These are phyloP conservation scores for Fusarium subglutinans DNA, from an alignment of 2,329 filamentous ascomycete genomes.

Conservation along the genomic window DNA sequence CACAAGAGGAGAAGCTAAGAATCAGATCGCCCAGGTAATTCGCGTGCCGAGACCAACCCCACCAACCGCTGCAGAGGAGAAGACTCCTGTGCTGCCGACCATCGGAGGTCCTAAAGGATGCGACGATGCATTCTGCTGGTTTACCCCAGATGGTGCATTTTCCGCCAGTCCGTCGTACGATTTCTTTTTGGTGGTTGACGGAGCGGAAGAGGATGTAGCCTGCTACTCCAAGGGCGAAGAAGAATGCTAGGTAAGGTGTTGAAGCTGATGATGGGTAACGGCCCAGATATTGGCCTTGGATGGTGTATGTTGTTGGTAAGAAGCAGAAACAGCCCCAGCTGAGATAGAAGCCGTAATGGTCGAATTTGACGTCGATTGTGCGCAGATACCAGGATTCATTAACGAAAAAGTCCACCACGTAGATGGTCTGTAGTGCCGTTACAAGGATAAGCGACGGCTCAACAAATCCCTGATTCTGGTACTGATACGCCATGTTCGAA, in stretches of 20 bases:
- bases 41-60: conserved; percentile 44
- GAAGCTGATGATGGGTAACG: conserved; percentile 49
- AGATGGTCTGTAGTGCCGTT: conserved; percentile 54
- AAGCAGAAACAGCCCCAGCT: conserved; percentile 57
- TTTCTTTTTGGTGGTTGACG: conserved; percentile 57
- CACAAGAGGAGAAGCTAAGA: conserved; percentile 52
- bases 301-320: conserved; percentile 57
- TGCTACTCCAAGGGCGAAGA: conserved; percentile 29
- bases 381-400: conserved; percentile 61
- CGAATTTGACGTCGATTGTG: conserved; percentile 56
- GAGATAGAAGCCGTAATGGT: conserved; percentile 57
- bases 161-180: conserved; percentile 51
- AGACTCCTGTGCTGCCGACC: conserved; percentile 50
- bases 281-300: conserved; percentile 58
- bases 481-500: conserved; percentile 50
- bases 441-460: conserved; percentile 51
- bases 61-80: conserved; percentile 44
- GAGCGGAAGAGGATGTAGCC: conserved; percentile 57
- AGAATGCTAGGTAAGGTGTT: conserved; percentile 36
- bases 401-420: conserved; percentile 59
- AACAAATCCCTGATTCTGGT: conserved; percentile 52
- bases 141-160: conserved; percentile 55
- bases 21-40: conserved; percentile 44
- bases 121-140: conserved; percentile 50
- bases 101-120: conserved; percentile 53